Conservation (phyloP, 2,329 filamentous ascomycete genomes). For the Colletotrichum tropicicola region DNA sequence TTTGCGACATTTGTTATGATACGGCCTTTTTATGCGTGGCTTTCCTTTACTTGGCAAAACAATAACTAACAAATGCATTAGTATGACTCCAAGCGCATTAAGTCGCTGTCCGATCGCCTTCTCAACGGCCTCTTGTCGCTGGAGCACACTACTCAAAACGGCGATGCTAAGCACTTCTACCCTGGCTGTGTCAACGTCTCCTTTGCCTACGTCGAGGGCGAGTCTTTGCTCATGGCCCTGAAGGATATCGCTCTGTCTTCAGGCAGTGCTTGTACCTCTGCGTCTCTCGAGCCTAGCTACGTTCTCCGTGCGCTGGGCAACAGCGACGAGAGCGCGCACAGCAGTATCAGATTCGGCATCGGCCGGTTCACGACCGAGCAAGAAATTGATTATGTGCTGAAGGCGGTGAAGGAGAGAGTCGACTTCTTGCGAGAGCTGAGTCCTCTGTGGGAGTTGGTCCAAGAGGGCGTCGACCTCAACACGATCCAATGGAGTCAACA, state of each 20-base stretch:
- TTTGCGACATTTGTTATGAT: slow-evolving; percentile 51
- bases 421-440: slow-evolving; percentile 94
- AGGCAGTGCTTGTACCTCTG: slow-evolving; percentile 95
- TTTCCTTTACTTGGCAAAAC: slow-evolving; percentile 60
- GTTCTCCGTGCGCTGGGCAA: slow-evolving; percentile 93
- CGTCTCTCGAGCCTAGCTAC: slow-evolving; percentile 95
- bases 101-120: slow-evolving; percentile 83
- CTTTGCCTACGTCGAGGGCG: slow-evolving; percentile 97
- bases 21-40: slow-evolving; percentile 93
- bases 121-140: slow-evolving; percentile 83
- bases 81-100: slow-evolving; percentile 93
- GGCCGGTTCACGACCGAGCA: slow-evolving; percentile 94
- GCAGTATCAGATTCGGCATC: slow-evolving; percentile 97
- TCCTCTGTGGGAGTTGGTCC: slow-evolving; percentile 96
- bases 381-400: slow-evolving; percentile 97
- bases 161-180: slow-evolving; percentile 84
- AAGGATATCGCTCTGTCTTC: slow-evolving; percentile 98
- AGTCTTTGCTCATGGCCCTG: slow-evolving; percentile 96
- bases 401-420: slow-evolving; percentile 90
- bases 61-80: slow-evolving; percentile 45
- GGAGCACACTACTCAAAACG: slow-evolving; percentile 94
- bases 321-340: slow-evolving; percentile 97
- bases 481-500: slow-evolving; percentile 99
- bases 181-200: slow-evolving; percentile 98
- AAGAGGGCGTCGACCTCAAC: slow-evolving; percentile 94